A percentile compares a stretch with the other conserved stretches of the same genome.
These are phyloP conservation scores for Catunica adiposa DNA, from an alignment of 2,329 filamentous ascomycete species.

Conservation along the genomic window DNA sequence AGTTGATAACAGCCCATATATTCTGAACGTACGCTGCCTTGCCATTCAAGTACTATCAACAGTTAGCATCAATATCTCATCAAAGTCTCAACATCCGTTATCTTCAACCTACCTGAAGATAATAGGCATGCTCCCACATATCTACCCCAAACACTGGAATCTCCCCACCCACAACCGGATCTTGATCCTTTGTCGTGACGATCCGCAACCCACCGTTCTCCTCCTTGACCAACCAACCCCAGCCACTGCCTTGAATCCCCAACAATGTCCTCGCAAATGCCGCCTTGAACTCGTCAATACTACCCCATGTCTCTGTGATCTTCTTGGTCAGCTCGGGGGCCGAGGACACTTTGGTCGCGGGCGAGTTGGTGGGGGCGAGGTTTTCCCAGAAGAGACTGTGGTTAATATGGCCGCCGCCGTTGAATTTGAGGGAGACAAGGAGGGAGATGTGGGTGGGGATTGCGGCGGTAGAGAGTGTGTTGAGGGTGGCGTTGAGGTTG, in stretches of 20 bases:
- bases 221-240: constrained; percentile 70
- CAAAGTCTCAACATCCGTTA: not conserved
- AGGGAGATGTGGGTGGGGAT: constrained; percentile 48
- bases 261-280: constrained; percentile 50
- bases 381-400: constrained; percentile 88
- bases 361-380: constrained; percentile 43
- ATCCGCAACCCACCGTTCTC: constrained; percentile 45
- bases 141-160: constrained; percentile 60
- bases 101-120: constrained; percentile 45
- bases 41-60: constrained; percentile 51
- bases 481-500: constrained; percentile 53
- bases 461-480: constrained; percentile 41
- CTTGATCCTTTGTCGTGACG: constrained; percentile 73
- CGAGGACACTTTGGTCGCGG: constrained; percentile 35
- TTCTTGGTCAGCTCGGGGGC: constrained; percentile 43
- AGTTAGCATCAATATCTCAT: not conserved
- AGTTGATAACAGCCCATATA: constrained; percentile 67
- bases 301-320: constrained; percentile 52
- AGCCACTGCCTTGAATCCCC: constrained; percentile 66
- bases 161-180: constrained; percentile 52
- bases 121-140: constrained; percentile 92
- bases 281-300: constrained; percentile 45
- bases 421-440: constrained; percentile 65
- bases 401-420: constrained; percentile 85
- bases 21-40: constrained; percentile 61